phyloP scores from a whole-genome alignment of 2,329 filamentous ascomycete genomes.

The Lecanoromycetidae sp. region DNA sequence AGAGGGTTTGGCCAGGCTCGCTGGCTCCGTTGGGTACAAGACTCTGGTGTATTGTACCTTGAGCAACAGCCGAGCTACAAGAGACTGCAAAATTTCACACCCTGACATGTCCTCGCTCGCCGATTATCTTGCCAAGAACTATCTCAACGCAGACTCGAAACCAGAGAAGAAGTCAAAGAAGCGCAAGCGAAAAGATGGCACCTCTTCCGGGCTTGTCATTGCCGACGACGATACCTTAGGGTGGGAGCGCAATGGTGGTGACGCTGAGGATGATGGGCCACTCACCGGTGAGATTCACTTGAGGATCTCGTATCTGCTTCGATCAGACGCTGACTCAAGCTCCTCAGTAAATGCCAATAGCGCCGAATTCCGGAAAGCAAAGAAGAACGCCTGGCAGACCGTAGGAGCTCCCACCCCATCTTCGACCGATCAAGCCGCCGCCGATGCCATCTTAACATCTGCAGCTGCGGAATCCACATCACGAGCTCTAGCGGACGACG shows the following conservation, averaged over 20 bases:
- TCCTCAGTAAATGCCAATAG: slow-evolving; percentile 20
- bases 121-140: slow-evolving; percentile 81
- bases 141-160: slow-evolving; percentile 55
- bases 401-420: slow-evolving; percentile 44
- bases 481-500: slow-evolving; percentile 38
- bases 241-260: slow-evolving; percentile 34
- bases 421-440: slow-evolving; percentile 49
- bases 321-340: slow-evolving; percentile 23
- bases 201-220: slow-evolving; percentile 19
- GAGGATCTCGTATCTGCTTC: slow-evolving; percentile 28
- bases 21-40: too few relatives aligned
- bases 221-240: slow-evolving; percentile 18
- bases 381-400: slow-evolving; percentile 70
- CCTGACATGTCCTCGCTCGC: slow-evolving; percentile 53
- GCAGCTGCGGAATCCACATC: slow-evolving; percentile 56
- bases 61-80: too few relatives aligned
- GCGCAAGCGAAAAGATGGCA: slow-evolving; percentile 35
- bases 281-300: slow-evolving; percentile 30
- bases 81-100: too few relatives aligned
- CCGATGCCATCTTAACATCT: slow-evolving; percentile 65
- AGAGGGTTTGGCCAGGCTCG: too few relatives aligned
- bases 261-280: slow-evolving; percentile 45
- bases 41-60: too few relatives aligned
- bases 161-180: slow-evolving; percentile 38
- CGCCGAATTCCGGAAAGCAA: slow-evolving; percentile 55